phyloP scores from a whole-genome alignment of 306 rosid species.

The Corylus americana region DNA sequence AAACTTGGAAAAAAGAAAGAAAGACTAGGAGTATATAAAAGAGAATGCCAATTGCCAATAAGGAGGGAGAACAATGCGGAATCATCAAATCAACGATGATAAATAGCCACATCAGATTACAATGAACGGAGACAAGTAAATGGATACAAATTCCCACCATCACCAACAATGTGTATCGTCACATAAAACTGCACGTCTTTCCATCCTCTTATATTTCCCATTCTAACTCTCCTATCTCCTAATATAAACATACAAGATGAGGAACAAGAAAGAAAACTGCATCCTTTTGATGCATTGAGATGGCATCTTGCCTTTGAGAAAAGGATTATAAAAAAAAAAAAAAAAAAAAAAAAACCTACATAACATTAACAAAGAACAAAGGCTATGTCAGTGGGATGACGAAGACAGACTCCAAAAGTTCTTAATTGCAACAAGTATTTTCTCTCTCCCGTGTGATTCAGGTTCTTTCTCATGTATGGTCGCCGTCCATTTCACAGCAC shows the following conservation, averaged over 20 bases:
- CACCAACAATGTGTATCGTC: slow-evolving; percentile 32
- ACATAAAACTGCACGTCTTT: slow-evolving; percentile 41
- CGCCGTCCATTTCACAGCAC: slow-evolving; percentile 69
- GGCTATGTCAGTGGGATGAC: slow-evolving; percentile 46
- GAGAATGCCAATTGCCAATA: not conserved
- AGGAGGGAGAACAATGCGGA: not conserved
- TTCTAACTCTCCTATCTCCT: slow-evolving; percentile 42
- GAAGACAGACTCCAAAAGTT: slow-evolving; percentile 63
- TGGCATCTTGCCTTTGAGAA: slow-evolving; percentile 29
- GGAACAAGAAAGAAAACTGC: slow-evolving; percentile 42
- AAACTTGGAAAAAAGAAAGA: too few species aligned
- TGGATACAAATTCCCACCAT: slow-evolving; percentile 27
- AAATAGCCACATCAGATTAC: slow-evolving; percentile 29
- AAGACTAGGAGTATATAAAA: not conserved
- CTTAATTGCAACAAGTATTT: slow-evolving; percentile 77
- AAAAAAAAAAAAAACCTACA: slow-evolving; percentile 41
- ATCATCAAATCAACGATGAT: slow-evolving; percentile 19
- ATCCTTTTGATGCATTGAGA: slow-evolving; percentile 42
- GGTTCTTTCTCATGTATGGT: slow-evolving; percentile 69
- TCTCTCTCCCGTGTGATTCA: slow-evolving; percentile 74
- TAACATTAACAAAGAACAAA: slow-evolving; percentile 6
- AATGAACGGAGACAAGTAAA: slow-evolving; percentile 24
- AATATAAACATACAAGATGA: slow-evolving; percentile 33
- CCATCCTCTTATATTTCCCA: slow-evolving; percentile 26
- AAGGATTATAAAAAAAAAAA: slow-evolving; percentile 20